Conservation (phyloP, 2,329 filamentous ascomycete species). For the Botrytis fabae region DNA sequence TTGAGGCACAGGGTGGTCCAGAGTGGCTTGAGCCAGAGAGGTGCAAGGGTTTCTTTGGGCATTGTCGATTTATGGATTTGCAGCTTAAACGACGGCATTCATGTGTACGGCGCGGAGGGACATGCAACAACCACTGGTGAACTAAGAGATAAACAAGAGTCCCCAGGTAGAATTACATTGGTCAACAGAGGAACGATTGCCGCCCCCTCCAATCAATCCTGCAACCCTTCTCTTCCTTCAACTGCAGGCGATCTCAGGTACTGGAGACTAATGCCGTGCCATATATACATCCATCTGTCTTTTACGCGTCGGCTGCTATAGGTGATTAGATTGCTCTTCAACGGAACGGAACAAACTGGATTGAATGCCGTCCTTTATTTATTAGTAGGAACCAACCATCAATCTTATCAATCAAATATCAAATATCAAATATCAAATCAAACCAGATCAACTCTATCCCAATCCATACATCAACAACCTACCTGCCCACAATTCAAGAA, state of each 20-base stretch:
- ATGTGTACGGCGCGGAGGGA: background rate
- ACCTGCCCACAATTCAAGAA: background rate
- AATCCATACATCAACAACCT: background rate
- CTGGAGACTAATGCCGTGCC: background rate
- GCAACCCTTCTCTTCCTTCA: background rate
- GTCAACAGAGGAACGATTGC: no score
- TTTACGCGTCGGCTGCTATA: background rate
- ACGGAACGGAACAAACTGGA: background rate
- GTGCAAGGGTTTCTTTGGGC: background rate
- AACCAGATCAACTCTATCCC: background rate
- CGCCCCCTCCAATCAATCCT: background rate
- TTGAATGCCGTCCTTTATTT: background rate
- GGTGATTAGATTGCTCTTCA: background rate
- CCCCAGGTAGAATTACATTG: background rate
- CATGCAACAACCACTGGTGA: no score
- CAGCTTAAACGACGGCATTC: no score
- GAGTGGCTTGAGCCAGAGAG: background rate
- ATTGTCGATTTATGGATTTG: background rate
- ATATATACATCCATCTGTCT: background rate
- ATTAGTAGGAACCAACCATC: background rate
- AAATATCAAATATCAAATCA: background rate
- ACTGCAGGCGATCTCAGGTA: background rate
- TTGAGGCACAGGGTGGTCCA: conserved; percentile 8
- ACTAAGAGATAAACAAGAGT: accelerated
- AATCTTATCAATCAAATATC: conserved; percentile 2